Evolutionary conservation across 192 early-diverging fungal species (phyloP).

Genomic region (Jimgerdemannia flammicorona): DNA sequence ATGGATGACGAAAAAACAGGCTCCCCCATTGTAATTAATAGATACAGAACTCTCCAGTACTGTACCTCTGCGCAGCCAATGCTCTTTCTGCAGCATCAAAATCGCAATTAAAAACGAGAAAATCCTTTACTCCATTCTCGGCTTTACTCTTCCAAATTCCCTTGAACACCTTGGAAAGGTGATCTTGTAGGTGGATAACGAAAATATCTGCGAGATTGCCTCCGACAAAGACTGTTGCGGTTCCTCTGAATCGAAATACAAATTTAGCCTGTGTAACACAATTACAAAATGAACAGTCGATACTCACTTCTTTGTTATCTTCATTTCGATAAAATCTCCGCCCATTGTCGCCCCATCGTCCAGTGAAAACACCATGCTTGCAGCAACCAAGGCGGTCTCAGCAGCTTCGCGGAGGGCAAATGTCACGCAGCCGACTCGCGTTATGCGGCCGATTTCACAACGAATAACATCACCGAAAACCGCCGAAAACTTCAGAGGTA

Average conservation of each 20-base stretch:
- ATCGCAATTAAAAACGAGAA: neutral
- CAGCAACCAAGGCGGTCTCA: neutral
- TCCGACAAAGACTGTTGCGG: neutral
- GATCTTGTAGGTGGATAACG: neutral
- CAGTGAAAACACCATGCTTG: neutral
- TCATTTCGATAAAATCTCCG: neutral
- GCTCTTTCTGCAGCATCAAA: neutral
- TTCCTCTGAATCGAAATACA: neutral
- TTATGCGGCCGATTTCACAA: neutral
- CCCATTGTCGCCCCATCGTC: neutral
- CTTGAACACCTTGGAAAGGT: neutral
- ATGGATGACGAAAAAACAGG: neutral
- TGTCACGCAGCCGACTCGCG: neutral
- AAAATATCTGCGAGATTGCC: neutral
- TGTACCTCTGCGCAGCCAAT: neutral
- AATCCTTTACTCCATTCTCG: neutral
- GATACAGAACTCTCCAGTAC: neutral
- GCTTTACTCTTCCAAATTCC: neutral
- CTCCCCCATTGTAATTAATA: too few relatives aligned
- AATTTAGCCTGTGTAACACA: neutral
- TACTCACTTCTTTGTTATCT: neutral
- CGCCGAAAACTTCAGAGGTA: neutral
- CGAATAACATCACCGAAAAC: neutral
- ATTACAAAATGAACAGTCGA: neutral
- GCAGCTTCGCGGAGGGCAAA: neutral